Conservation (phyloP, 805 yeast species). For the Isabelozyma rhagii region DNA sequence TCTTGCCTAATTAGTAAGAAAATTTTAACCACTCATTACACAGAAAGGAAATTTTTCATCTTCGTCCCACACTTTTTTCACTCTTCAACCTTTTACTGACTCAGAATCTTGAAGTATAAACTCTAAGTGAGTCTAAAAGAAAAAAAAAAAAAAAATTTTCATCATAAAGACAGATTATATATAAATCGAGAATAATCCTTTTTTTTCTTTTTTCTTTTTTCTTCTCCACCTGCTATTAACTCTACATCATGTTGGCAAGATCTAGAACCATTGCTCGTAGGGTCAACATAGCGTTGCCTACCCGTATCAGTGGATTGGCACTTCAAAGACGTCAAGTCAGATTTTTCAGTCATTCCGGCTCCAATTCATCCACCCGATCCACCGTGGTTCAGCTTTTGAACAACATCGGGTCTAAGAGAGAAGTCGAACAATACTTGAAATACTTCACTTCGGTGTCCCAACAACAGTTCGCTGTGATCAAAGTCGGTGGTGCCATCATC, state of each 20-base stretch:
- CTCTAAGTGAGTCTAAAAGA: too few relatives aligned
- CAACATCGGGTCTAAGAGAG: constrained; percentile 95
- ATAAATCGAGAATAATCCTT: constrained; percentile 1
- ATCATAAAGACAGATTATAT: background rate
- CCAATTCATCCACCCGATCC: constrained; percentile 66
- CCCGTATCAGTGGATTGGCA: background rate
- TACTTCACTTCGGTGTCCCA: constrained; percentile 95
- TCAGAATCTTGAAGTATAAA: background rate
- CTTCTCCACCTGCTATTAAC: constrained; percentile 17
- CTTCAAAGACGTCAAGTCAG: background rate
- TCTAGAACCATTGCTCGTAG: background rate
- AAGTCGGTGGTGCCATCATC: constrained; percentile 98
- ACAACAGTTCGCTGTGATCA: constrained; percentile 97
- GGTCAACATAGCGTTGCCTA: background rate
- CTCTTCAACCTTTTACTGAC: background rate
- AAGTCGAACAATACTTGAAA: constrained; percentile 95
- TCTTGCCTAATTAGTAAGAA: constrained; percentile 1
- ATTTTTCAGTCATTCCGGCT: background rate
- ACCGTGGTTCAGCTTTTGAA: constrained; percentile 93
- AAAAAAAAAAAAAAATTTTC: background rate
- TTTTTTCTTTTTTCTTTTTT: background rate
- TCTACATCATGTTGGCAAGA: constrained; percentile 1
- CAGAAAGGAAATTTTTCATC: background rate
- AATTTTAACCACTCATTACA: constrained; percentile 1
- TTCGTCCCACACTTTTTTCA: background rate